Evolutionary conservation across 2,329 filamentous ascomycete genomes (phyloP).

Genomic region (Penicillium decumbens): DNA sequence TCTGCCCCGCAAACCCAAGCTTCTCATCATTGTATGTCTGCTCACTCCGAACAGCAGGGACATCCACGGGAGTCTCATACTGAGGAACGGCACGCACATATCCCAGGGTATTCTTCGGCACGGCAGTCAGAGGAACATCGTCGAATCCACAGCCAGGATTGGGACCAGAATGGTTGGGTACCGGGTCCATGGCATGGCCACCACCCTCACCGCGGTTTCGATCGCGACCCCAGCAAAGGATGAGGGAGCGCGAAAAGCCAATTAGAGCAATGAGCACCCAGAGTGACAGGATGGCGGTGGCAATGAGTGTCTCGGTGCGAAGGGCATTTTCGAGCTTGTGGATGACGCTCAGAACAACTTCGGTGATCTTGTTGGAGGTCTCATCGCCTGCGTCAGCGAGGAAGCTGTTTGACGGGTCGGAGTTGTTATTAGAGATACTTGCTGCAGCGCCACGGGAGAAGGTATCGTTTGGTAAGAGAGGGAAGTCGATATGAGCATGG

Average conservation of each 20-base stretch:
- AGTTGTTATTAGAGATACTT: constrained; percentile 44
- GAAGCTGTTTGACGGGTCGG: constrained; percentile 60
- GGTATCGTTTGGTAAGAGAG: constrained; percentile 69
- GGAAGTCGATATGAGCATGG: constrained; percentile 76
- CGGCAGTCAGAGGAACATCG: constrained; percentile 36
- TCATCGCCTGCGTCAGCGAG: constrained; percentile 69
- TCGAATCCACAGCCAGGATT: constrained; percentile 29
- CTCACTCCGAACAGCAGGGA: constrained; percentile 3
- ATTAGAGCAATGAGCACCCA: constrained; percentile 74
- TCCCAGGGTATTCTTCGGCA: constrained; percentile 21
- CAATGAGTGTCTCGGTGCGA: constrained; percentile 73
- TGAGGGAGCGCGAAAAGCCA: constrained; percentile 63
- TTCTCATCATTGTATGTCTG: constrained; percentile 38
- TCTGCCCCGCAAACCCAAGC: constrained; percentile 41
- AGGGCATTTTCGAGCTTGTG: constrained; percentile 64
- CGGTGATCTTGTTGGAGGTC: constrained; percentile 75
- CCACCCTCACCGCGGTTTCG: constrained; percentile 60
- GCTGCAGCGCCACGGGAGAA: constrained; percentile 73
- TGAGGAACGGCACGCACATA: constrained; percentile 21
- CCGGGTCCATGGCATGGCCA: constrained; percentile 25
- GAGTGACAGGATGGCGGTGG: constrained; percentile 65
- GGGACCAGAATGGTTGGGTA: constrained; percentile 6
- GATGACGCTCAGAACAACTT: constrained; percentile 66
- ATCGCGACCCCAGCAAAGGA: constrained; percentile 57
- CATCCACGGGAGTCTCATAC: constrained; percentile 23